These are phyloP conservation scores for Terfezia claveryi DNA, from an alignment of 495 filamentous ascomycete genomes.

Conservation along the genomic window DNA sequence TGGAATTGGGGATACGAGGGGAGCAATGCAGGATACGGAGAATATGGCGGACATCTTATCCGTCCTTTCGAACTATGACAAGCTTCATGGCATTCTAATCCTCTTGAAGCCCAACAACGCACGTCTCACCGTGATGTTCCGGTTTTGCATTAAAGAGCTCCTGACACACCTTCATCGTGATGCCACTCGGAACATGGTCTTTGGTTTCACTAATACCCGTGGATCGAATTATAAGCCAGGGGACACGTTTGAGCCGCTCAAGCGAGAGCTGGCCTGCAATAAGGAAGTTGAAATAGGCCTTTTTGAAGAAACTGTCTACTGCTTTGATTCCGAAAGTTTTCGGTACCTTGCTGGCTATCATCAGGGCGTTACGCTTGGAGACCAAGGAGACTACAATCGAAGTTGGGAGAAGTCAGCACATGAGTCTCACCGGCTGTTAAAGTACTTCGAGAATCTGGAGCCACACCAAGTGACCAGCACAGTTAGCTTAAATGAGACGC, in stretches of 20 bases:
- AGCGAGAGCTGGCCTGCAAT: constrained; percentile 15
- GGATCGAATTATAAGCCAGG: constrained; percentile 25
- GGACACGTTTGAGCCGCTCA: constrained; percentile 22
- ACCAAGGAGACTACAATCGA: constrained; percentile 19
- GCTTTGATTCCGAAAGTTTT: constrained; percentile 28
- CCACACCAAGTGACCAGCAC: constrained; percentile 23
- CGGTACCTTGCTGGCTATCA: constrained; percentile 25
- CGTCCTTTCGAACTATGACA: constrained; percentile 17
- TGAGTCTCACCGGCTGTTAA: constrained; percentile 18
- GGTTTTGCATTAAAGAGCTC: constrained; percentile 25
- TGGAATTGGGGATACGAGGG: constrained; percentile 26
- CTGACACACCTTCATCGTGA: constrained; percentile 23
- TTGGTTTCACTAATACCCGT: constrained; percentile 27
- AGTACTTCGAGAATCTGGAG: constrained; percentile 10
- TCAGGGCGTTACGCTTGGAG: constrained; percentile 15
- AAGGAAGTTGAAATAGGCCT: constrained; percentile 14
- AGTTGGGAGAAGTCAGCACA: constrained; percentile 23
- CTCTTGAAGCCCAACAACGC: constrained; percentile 27
- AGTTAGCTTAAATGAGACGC: constrained; percentile 22
- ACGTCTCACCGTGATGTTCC: constrained; percentile 22
- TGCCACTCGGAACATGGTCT: constrained; percentile 23
- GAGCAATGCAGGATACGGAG: constrained; percentile 19
- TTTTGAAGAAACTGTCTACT: constrained; percentile 18
- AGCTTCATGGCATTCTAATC: constrained; percentile 27
- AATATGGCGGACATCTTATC: constrained; percentile 26